Percentiles rank a stretch among this genome's conserved stretches.
Evolutionary conservation across 768 basidiomycete species (phyloP).

Genomic region (Mycena latifolia): DNA sequence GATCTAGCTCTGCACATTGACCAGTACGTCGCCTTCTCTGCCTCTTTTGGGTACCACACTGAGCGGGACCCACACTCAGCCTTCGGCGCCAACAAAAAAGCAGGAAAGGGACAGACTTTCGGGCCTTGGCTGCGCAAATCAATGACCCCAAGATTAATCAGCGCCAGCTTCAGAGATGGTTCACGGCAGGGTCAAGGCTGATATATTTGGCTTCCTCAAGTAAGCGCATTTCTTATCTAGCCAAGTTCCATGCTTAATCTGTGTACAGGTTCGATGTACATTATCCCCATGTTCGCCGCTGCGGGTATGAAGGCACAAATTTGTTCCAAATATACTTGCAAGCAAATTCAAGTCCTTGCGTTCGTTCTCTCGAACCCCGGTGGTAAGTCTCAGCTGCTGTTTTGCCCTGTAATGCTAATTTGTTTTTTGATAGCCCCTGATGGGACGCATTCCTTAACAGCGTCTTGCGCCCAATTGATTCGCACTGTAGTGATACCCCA

Average conservation of each 20-base stretch:
- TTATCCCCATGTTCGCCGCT: conserved; percentile 1
- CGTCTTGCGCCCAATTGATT: background rate
- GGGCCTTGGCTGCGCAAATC: too few species aligned
- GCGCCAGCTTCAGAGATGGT: too few species aligned
- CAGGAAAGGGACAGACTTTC: too few species aligned
- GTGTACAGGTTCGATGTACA: background rate
- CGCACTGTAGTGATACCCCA: background rate
- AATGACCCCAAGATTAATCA: too few species aligned
- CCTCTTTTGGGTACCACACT: background rate
- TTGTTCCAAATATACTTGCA: background rate
- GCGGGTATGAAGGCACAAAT: background rate
- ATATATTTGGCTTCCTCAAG: background rate
- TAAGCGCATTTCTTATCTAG: background rate
- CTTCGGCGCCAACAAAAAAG: too few species aligned
- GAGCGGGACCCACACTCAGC: too few species aligned
- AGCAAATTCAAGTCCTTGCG: background rate
- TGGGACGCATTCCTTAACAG: background rate
- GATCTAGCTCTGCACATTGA: background rate
- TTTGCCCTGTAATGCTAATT: background rate
- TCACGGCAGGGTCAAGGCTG: background rate
- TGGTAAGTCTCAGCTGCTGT: background rate
- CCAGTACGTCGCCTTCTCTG: background rate
- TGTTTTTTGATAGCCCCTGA: background rate
- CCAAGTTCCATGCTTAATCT: too few species aligned
- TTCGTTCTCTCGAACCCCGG: background rate